Conservation (phyloP, 2,329 filamentous ascomycete species). For the Microdochium nivale region DNA sequence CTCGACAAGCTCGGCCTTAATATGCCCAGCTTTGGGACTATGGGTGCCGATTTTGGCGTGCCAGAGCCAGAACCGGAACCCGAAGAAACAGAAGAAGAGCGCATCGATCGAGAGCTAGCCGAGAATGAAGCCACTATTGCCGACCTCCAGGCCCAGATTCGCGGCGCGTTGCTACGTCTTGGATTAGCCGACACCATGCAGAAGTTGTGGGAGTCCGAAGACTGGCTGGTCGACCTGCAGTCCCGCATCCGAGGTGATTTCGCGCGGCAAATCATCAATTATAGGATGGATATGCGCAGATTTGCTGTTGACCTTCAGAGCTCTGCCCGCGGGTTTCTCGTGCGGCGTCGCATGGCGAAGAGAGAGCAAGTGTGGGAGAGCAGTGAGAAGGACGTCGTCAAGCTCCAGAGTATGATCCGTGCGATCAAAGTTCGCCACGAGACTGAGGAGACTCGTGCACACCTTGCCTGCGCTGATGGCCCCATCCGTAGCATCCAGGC, state of each 20-base stretch:
- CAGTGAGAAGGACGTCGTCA: conserved; percentile 63
- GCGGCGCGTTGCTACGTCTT: conserved; percentile 72
- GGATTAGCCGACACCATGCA: conserved; percentile 79
- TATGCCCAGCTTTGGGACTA: conserved; percentile 97
- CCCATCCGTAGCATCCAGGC: conserved; percentile 59
- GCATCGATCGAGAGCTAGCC: conserved; percentile 70
- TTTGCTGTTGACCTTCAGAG: conserved; percentile 78
- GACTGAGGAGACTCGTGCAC: conserved; percentile 45
- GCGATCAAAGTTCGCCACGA: conserved; percentile 56
- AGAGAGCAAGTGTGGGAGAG: conserved; percentile 62
- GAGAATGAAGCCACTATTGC: conserved; percentile 65
- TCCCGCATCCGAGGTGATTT: conserved; percentile 82
- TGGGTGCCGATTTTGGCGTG: conserved; percentile 90
- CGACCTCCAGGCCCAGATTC: conserved; percentile 80
- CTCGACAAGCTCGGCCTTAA: conserved; percentile 89
- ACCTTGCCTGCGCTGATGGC: conserved; percentile 53
- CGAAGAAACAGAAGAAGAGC: conserved; percentile 83
- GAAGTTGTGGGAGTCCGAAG: conserved; percentile 77
- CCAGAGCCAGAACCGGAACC: conserved; percentile 64
- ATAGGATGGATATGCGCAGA: conserved; percentile 71
- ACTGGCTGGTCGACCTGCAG: conserved; percentile 72
- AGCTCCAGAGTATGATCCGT: conserved; percentile 73
- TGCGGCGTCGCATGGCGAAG: conserved; percentile 52
- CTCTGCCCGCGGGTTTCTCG: conserved; percentile 62
- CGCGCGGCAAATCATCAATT: conserved; percentile 72